These are phyloP conservation scores for Trichoderma asperelloides DNA, from an alignment of 495 filamentous ascomycete species.

Conservation along the genomic window DNA sequence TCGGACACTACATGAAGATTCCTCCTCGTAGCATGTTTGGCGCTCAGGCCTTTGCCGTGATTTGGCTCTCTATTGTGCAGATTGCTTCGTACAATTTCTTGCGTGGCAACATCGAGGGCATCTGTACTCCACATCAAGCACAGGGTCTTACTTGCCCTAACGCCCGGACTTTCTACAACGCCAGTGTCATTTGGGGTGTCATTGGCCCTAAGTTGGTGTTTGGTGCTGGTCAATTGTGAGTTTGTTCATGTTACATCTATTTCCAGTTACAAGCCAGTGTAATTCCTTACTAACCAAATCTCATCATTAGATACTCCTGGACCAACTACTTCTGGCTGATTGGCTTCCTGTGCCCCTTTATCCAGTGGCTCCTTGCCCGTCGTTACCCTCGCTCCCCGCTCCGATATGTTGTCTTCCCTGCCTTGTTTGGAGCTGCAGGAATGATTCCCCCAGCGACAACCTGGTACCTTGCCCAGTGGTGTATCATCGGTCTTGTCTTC, in stretches of 20 bases:
- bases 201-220: conserved; percentile 43
- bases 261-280: neutral
- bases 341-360: conserved; percentile 31
- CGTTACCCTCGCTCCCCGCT: conserved; percentile 30
- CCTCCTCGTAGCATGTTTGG: conserved; percentile 47
- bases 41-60: conserved; percentile 49
- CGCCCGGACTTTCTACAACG: conserved; percentile 49
- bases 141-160: conserved; percentile 53
- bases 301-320: conserved; percentile 33
- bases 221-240: conserved; percentile 30
- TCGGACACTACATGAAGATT: conserved; percentile 55
- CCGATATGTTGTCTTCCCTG: conserved; percentile 40
- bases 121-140: conserved; percentile 44
- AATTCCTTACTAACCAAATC: neutral
- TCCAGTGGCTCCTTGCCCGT: conserved; percentile 38
- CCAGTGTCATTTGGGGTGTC: conserved; percentile 47
- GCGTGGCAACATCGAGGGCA: conserved; percentile 42
- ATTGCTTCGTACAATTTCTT: conserved; percentile 49
- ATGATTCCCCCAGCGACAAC: conserved; percentile 43
- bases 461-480: conserved; percentile 46
- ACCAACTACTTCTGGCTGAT: conserved; percentile 44
- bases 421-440: conserved; percentile 44
- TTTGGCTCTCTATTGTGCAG: conserved; percentile 48
- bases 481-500: conserved; percentile 42
- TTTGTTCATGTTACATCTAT: neutral